These are phyloP conservation scores for Camellia sinensis DNA, from an alignment of 148 eudicot species.

Conservation along the genomic window DNA sequence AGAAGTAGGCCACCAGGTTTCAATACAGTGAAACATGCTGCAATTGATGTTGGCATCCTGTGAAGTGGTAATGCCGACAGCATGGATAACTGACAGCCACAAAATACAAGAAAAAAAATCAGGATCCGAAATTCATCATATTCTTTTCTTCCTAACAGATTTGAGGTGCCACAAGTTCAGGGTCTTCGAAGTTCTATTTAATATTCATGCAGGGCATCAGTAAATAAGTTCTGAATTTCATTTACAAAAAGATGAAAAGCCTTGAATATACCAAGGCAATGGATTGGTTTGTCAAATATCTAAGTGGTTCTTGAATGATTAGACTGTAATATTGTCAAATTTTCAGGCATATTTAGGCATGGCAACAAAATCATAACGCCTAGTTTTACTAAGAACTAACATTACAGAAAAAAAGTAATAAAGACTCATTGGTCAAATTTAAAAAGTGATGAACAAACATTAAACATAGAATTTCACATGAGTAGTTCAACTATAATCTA, in stretches of 20 bases:
- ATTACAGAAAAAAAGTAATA: not conserved
- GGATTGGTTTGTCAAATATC: not conserved
- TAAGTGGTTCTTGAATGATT: not conserved
- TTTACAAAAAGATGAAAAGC: not conserved
- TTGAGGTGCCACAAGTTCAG: not conserved
- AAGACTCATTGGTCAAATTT: not conserved
- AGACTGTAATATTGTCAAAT: not conserved
- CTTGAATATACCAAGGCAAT: not conserved
- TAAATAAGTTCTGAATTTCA: not conserved
- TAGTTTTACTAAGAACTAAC: too few relatives aligned
- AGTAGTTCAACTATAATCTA: not conserved
- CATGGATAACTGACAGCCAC: conserved; percentile 63
- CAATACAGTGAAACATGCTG: conserved; percentile 73
- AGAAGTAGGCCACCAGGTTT: conserved; percentile 86
- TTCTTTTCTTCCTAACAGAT: not conserved
- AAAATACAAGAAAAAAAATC: conserved; percentile 4
- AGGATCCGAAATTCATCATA: not conserved
- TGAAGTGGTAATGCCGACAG: conserved; percentile 79
- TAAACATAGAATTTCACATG: not conserved
- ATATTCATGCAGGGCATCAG: not conserved
- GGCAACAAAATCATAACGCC: too few relatives aligned
- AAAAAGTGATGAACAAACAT: not conserved
- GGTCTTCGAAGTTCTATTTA: too few relatives aligned
- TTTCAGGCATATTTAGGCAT: not conserved
- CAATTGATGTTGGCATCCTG: conserved; percentile 69